phyloP scores from a whole-genome alignment of 768 basidiomycete species.

The Mycena haematopus region DNA sequence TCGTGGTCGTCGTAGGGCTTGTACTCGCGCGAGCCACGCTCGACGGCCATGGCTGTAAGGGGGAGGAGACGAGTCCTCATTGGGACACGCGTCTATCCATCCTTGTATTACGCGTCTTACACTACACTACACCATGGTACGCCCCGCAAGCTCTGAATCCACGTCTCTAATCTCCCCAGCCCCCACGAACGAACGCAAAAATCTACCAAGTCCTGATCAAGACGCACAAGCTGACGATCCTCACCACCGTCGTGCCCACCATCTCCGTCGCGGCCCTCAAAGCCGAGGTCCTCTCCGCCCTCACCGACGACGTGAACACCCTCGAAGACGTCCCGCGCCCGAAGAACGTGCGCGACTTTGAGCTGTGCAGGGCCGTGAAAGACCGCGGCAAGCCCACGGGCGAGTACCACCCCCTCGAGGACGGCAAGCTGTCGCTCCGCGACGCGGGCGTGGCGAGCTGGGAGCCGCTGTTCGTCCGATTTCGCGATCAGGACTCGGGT shows the following conservation, averaged over 20 bases:
- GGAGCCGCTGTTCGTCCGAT: conserved; percentile 74
- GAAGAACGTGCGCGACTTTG: conserved; percentile 56
- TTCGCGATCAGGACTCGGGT: conserved; percentile 66
- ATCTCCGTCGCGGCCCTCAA: conserved; percentile 66
- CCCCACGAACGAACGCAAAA: conserved; percentile 62
- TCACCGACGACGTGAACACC: conserved; percentile 48
- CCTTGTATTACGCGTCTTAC: conserved; percentile 1
- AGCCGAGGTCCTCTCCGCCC: conserved; percentile 65
- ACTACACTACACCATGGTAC: conserved; percentile 8
- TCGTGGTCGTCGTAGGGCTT: conserved; percentile 20
- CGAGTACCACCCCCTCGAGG: conserved; percentile 60
- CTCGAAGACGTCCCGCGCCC: conserved; percentile 39
- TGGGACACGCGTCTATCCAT: conserved; percentile 36
- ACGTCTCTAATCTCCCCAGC: conserved; percentile 43
- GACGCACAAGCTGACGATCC: conserved; percentile 73
- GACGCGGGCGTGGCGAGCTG: conserved; percentile 64
- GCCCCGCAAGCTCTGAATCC: not conserved
- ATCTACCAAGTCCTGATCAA: conserved; percentile 73
- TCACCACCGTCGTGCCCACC: conserved; percentile 60
- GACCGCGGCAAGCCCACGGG: conserved; percentile 59
- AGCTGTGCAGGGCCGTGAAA: conserved; percentile 61
- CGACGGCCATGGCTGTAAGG: not conserved
- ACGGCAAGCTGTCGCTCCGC: conserved; percentile 45
- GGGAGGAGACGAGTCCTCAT: conserved; percentile 1
- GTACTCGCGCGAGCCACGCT: conserved; percentile 25